phyloP scores from a whole-genome alignment of 805 yeast genomes.

The Lachancea dasiensis region DNA sequence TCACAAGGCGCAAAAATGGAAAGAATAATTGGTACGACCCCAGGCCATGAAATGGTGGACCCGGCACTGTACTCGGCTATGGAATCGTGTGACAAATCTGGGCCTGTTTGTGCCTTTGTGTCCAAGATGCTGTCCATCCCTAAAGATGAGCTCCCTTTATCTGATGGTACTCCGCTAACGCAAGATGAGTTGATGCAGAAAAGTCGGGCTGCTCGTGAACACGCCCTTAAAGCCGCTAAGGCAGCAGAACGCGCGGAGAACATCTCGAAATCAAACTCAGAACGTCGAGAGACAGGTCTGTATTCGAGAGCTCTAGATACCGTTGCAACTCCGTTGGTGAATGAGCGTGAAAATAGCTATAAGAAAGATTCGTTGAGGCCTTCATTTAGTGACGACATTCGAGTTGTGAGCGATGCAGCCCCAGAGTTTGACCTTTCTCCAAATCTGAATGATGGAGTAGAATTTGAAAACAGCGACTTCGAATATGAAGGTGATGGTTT shows the following conservation, averaged over 20 bases:
- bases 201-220: slow-evolving; percentile 57
- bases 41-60: slow-evolving; percentile 43
- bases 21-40: slow-evolving; percentile 54
- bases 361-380: slow-evolving; percentile 3
- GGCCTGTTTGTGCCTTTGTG: slow-evolving; percentile 70
- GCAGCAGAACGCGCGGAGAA: slow-evolving; percentile 36
- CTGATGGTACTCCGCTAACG: slow-evolving; percentile 36
- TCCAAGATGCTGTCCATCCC: slow-evolving; percentile 89
- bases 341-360: slow-evolving; percentile 3
- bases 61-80: slow-evolving; percentile 47
- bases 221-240: slow-evolving; percentile 65
- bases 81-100: slow-evolving; percentile 57
- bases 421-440: slow-evolving; percentile 25
- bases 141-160: slow-evolving; percentile 67
- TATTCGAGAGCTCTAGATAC: slow-evolving; percentile 27
- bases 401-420: slow-evolving; percentile 22
- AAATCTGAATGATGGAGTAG: slow-evolving; percentile 10
- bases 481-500: slow-evolving; percentile 16
- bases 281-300: slow-evolving; percentile 14
- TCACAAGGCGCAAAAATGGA: slow-evolving; percentile 74
- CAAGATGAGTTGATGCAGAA: slow-evolving; percentile 57
- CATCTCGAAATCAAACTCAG: slow-evolving; percentile 15
- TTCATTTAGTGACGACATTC: slow-evolving; percentile 15
- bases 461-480: slow-evolving; percentile 14
- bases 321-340: slow-evolving; percentile 23